Percentiles rank a stretch among this genome's conserved stretches.
Evolutionary conservation across 1,139 yeast species (phyloP).

Genomic region (Yamadazyma oceani): DNA sequence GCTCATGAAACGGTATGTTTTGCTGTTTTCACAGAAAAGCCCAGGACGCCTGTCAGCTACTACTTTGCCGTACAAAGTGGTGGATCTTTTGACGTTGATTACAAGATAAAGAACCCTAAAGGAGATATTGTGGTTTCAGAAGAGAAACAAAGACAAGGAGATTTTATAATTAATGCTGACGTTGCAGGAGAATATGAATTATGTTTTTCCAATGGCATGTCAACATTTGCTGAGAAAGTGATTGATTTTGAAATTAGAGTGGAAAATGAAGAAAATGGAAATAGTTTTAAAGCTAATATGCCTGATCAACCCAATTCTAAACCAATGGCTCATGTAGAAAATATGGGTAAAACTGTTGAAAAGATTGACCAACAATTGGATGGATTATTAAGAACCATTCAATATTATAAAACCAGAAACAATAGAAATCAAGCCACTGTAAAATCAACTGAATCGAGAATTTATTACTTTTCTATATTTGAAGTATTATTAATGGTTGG

Average conservation of each 20-base stretch:
- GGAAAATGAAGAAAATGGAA: constrained; percentile 52
- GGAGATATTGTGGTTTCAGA: constrained; percentile 58
- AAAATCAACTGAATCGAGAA: constrained; percentile 81
- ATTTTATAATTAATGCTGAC: constrained; percentile 72
- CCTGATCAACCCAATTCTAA: constrained; percentile 62
- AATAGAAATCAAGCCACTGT: constrained; percentile 92
- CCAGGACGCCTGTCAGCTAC: constrained; percentile 67
- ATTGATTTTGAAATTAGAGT: constrained; percentile 82
- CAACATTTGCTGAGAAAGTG: constrained; percentile 82
- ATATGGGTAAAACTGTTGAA: constrained; percentile 57
- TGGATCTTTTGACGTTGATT: constrained; percentile 83
- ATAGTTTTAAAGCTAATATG: constrained; percentile 57
- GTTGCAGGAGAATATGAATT: constrained; percentile 83
- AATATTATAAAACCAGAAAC: constrained; percentile 89
- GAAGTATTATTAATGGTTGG: constrained; percentile 82
- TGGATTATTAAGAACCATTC: constrained; percentile 62
- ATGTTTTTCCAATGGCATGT: constrained; percentile 86
- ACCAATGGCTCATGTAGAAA: constrained; percentile 60
- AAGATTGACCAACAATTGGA: constrained; percentile 69
- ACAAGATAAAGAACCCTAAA: constrained; percentile 68
- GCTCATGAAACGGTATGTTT: constrained; percentile 80
- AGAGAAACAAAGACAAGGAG: constrained; percentile 79
- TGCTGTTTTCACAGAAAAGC: constrained; percentile 68
- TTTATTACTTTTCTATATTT: constrained; percentile 78
- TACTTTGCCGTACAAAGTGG: constrained; percentile 94